phyloP scores from a whole-genome alignment of 2,329 filamentous ascomycete genomes.

The Pseudogymnoascus destructans region DNA sequence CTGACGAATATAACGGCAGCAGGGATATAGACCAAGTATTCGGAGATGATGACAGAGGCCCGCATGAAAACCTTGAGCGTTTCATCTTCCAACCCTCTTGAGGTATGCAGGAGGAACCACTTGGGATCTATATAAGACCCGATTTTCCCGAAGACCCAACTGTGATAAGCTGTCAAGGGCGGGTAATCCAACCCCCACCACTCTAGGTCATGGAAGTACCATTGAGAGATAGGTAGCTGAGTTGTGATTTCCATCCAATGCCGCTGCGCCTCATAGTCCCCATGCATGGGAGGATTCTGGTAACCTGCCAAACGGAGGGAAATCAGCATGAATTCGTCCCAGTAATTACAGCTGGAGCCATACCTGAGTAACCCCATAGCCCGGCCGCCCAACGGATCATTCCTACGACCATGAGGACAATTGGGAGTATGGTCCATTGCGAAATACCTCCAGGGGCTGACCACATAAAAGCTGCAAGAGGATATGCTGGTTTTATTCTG shows the following conservation, averaged over 20 bases:
- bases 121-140: constrained; percentile 63
- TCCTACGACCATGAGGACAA: constrained; percentile 80
- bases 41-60: constrained; percentile 76
- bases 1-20: constrained; percentile 76
- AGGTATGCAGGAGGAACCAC: constrained; percentile 80
- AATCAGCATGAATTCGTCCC: background rate
- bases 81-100: constrained; percentile 67
- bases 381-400: constrained; percentile 88
- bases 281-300: constrained; percentile 75
- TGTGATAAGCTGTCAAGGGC: constrained; percentile 94
- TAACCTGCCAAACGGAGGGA: constrained; percentile 42
- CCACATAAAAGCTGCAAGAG: constrained; percentile 89
- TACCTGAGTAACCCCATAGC: constrained; percentile 91
- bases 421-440: constrained; percentile 82
- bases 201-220: constrained; percentile 94
- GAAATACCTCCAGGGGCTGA: constrained; percentile 66
- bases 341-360: constrained; percentile 13
- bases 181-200: constrained; percentile 99
- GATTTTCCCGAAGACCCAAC: constrained; percentile 84
- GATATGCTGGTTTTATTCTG: constrained; percentile 56
- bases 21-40: constrained; percentile 81
- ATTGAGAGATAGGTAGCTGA: constrained; percentile 78
- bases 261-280: constrained; percentile 93
- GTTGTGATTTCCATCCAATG: constrained; percentile 98
- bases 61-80: constrained; percentile 91